Base-by-base conservation (phyloP, 176 grass and related monocot species). In the Puccinellia tenuiflora region DNA sequence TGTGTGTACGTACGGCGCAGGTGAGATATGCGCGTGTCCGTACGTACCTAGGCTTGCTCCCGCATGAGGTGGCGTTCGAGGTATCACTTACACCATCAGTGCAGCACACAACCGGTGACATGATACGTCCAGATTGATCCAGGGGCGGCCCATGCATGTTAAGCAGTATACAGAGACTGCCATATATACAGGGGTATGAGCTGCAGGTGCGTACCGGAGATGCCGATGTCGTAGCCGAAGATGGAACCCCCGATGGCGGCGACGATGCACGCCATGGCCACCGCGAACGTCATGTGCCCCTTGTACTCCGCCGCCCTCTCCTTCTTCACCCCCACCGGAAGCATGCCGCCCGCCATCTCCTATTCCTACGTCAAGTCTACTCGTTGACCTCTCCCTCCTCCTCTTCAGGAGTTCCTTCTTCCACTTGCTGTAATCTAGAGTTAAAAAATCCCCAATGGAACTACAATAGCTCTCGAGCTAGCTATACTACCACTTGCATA, bases 221-320 rank as follows among this genome's bases (percentile, higher is more conserved):
- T 97, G 7, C 90, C 95, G 75, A 92, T 92, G 77, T 97, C 92
- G 22, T 94, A 94, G 77, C 94, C 94, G 80, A 97, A 97, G 86
- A 94, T 92, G 85, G 95, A 87, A 9, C 95, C 95, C 0, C 95
- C 95, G 78, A 94, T 67, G 84, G 90, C 90, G 9, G 95, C 95
- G 56, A 98, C 78, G 68, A 95, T 25, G 85, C 95, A 98, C 7
- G 95, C 87, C 81, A 90, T 81, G 60, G 86, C 90, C 40, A 98
- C 95, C 51, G 90, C 92, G 12, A 86, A 87, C 37, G 95, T 98
- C 70, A 94, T 92, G 14, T 89, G 80, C 34, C 95, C 95, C 78
- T 86, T 90, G 89, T 98, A 98, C 83, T 91, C 72, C 62, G 91
- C 81, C 79, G 90, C 96, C 75, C 96, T 73, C 88, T 98, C 96